Evolutionary conservation across 1,284 basidiomycete genomes (phyloP).

Genomic region (Microbotryum violaceum): DNA sequence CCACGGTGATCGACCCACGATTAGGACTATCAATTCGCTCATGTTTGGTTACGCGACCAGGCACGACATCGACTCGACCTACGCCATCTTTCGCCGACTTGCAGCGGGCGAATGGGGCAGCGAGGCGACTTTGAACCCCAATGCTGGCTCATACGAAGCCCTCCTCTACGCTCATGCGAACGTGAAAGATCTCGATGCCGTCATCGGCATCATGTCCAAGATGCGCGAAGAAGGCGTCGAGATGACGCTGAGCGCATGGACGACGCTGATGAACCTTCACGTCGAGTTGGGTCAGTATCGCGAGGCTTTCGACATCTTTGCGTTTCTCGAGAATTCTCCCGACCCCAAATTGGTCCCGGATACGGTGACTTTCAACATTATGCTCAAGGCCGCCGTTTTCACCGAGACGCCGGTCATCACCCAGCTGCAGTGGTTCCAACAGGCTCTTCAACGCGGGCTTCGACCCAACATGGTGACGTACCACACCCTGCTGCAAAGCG

Average conservation of each 20-base stretch:
- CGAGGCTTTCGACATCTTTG: conserved; percentile 62
- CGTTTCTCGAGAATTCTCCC: conserved; percentile 52
- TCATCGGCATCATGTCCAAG: conserved; percentile 55
- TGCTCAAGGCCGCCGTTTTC: conserved; percentile 77
- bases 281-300: conserved; percentile 74
- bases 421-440: conserved; percentile 59
- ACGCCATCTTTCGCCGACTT: conserved; percentile 55
- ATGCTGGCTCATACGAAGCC: conserved; percentile 56
- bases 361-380: conserved; percentile 57
- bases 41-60: conserved; percentile 52
- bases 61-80: conserved; percentile 51
- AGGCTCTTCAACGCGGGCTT: conserved; percentile 49
- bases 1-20: neutral
- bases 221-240: conserved; percentile 51
- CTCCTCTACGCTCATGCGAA: conserved; percentile 63
- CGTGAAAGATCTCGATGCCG: conserved; percentile 56
- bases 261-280: conserved; percentile 72
- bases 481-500: conserved; percentile 70
- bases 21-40: conserved; percentile 40
- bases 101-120: conserved; percentile 44
- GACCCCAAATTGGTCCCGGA: conserved; percentile 33
- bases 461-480: conserved; percentile 62
- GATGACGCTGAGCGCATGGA: conserved; percentile 59
- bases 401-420: conserved; percentile 66
- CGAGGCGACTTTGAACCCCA: conserved; percentile 47